Base-by-base conservation (phyloP, 2,329 filamentous ascomycete species). In the Elsinoe arachidis region DNA sequence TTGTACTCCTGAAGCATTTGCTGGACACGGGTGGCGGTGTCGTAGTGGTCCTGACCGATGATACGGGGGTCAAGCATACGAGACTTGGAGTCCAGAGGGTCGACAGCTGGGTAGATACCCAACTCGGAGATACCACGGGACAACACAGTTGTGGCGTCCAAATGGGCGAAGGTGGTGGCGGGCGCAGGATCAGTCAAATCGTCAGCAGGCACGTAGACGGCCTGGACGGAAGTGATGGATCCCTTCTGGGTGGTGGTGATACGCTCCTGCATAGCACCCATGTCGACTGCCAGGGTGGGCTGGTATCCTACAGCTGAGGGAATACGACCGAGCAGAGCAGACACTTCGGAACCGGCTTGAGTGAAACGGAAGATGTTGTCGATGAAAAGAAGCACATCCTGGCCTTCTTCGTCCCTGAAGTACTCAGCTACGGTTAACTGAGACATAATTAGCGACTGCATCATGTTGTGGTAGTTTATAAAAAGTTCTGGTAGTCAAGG, bases 291-390 rank as follows among this genome's bases (percentile, higher is more conserved):
- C 72, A 96, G 89, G 69, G 91, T 96, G 74, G 91, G 91, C 79
- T 96, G 93, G 85, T 99, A 99, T 87, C 93, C 93, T 87, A 99
- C 93, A 75, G 93, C 93, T 83, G 93, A 99, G 78, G 93, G 93
- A 72, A 99, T 99, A 90, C 93, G 92, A 83, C 93, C 93, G 66
- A 99, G 84, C 75, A 99, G 85, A 73, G 93, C 93, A 81, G 92
- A 97, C 85, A 99, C 93, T 81, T 99, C 93, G 72, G 93, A 97
- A 91, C 93, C 93, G 76, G 93, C 93, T 81, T 97, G 92, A 66
- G 92, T 96, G 85, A 97, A 97, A 73, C 93, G 88, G 90, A 96
- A 97, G 80, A 99, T 97, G 85, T 99, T 99, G 87, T 99, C 93
- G 77, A 97, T 97, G 84, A 97, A 96, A 77, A 96, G 90, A 74